phyloP scores from a whole-genome alignment of 345 rosid species.

The Sonneratia caseolaris region DNA sequence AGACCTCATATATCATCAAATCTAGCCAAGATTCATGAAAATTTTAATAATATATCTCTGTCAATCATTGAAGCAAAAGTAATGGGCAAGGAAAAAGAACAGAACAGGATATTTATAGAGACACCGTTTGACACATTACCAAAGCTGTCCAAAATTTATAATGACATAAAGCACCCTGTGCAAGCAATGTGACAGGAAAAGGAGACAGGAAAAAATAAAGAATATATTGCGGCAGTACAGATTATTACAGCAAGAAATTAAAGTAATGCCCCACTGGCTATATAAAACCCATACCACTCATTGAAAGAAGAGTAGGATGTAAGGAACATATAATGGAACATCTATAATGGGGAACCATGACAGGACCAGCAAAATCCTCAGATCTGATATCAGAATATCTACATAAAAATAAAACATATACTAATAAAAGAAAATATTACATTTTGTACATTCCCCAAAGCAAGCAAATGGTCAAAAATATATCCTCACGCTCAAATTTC shows the following conservation, averaged over 20 bases:
- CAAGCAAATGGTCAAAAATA: neutral
- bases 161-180: slow-evolving; percentile 1
- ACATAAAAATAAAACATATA: neutral
- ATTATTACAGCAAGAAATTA: neutral
- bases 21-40: neutral
- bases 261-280: neutral
- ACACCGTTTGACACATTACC: neutral
- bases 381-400: neutral
- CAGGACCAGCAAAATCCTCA: slow-evolving; percentile 2
- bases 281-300: neutral
- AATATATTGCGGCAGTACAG: neutral
- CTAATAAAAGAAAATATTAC: neutral
- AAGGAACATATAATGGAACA: neutral
- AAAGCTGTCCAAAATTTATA: slow-evolving; percentile 8
- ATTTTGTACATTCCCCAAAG: neutral
- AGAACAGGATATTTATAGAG: neutral
- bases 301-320: neutral
- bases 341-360: neutral
- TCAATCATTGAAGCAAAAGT: neutral
- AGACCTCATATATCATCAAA: neutral
- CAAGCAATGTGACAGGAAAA: neutral
- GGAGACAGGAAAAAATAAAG: neutral
- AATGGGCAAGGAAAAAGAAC: neutral
- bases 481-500: neutral
- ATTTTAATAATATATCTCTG: neutral